Evolutionary conservation across 2,329 filamentous ascomycete species (phyloP), one percentile per base, ranked within the genome.

Genomic region (Cordyceps pruinosa): DNA sequence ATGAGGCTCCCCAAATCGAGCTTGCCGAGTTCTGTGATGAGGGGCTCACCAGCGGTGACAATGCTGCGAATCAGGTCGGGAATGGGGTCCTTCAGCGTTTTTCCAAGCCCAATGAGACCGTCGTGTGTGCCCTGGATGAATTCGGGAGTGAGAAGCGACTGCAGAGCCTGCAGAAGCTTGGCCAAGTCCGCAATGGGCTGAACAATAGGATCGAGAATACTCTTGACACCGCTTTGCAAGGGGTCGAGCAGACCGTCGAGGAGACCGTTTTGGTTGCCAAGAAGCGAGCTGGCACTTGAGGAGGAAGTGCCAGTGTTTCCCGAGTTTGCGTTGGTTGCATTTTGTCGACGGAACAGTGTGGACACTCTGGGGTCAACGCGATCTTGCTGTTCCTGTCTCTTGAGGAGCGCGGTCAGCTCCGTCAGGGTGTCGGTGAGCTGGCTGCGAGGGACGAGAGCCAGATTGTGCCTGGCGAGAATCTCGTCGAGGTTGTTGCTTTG

Each of bases 381-480:
- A 26, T 56, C 52, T 21, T 60, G 17, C 23, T 49, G 35, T 30
- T 66, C 64, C 47, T 66, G 70, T 47, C 66, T 70, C 62, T 68
- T 69, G 30, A 77, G 71, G 21, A 77, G 65, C 7, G 63, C 63
- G 41, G 71, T 76, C 55, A 77, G 69, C 62, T 77, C 73, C 6
- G 70, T 71, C 17, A 77, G 59, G 1, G 70, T 73, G 42, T 76
- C 74, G n/a, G 74, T 74, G 55, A 77, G 71, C 56, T 77, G 73
- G 46, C 72, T 74, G n/a, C 73, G 68, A 34, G 75, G 74, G 8
- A 76, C 74, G 50, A 77, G 63, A 28, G 71, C 75, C 32, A 77
- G 66, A 54, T 76, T 75, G 62, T 76, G 73, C 63, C 70, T 76
- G 44, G 70, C 70, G 41, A 77, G 64, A 45, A 73, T 62, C 45